Percentiles rank a stretch among this genome's conserved stretches.
phyloP scores from a whole-genome alignment of 2,329 filamentous ascomycete genomes.

The Cladosporium austrohemisphaericum region DNA sequence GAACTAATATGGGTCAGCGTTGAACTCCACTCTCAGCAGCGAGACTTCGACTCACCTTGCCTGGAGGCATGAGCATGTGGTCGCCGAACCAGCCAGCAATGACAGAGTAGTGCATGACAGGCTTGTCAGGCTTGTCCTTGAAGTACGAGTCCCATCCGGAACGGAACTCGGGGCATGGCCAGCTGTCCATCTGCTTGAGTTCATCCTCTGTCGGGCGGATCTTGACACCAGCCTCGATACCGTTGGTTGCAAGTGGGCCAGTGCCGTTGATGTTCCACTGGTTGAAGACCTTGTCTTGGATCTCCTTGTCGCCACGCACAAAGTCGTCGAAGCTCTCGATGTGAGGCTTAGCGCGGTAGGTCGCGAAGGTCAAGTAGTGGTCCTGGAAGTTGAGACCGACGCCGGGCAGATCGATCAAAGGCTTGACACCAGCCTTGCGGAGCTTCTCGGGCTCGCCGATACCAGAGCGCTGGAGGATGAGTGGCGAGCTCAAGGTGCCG shows the following conservation, averaged over 20 bases:
- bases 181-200: constrained; percentile 51
- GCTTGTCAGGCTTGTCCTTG: constrained; percentile 42
- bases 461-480: constrained; percentile 61
- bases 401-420: constrained; percentile 47
- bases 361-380: constrained; percentile 52
- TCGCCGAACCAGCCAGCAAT: constrained; percentile 60
- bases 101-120: constrained; percentile 66
- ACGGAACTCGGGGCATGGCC: constrained; percentile 62
- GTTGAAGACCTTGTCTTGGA: constrained; percentile 69
- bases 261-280: constrained; percentile 79
- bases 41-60: constrained; percentile 45
- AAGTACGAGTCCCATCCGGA: constrained; percentile 55
- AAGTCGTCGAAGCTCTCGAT: constrained; percentile 80
- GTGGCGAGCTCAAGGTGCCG: constrained; percentile 52
- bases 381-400: constrained; percentile 55
- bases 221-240: constrained; percentile 69
- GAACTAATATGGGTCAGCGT: constrained; percentile 43
- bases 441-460: constrained; percentile 53
- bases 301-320: constrained; percentile 66
- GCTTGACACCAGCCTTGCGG: constrained; percentile 41
- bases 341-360: constrained; percentile 52
- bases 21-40: neutral
- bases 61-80: constrained; percentile 62
- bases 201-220: constrained; percentile 53
- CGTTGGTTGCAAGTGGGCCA: constrained; percentile 72